phyloP scores from a whole-genome alignment of 1,284 basidiomycete species.

The Bjerkandera adusta region DNA sequence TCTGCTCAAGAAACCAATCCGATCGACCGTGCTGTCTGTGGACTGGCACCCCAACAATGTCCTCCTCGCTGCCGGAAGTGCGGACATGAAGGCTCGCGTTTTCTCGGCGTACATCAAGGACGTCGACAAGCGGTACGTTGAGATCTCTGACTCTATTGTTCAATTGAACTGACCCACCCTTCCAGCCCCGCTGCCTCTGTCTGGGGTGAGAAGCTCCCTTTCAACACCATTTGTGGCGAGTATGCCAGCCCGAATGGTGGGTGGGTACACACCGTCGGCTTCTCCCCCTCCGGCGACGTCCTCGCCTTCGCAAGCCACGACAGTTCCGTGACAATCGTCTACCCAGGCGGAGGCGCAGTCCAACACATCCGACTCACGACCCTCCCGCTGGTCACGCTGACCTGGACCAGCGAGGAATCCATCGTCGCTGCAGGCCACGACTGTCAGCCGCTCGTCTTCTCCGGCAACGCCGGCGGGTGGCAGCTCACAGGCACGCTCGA shows the following conservation, averaged over 20 bases:
- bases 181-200: constrained; percentile 82
- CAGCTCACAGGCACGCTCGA: constrained; percentile 79
- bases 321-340: constrained; percentile 86
- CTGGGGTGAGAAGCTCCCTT: constrained; percentile 97
- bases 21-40: constrained; percentile 81
- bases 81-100: constrained; percentile 96
- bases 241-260: constrained; percentile 87
- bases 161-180: constrained; percentile 3
- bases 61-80: constrained; percentile 89
- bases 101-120: constrained; percentile 95
- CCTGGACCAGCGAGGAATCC: constrained; percentile 81
- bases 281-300: constrained; percentile 92
- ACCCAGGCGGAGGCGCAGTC: constrained; percentile 72
- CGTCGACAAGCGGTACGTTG: constrained; percentile 82
- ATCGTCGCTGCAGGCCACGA: constrained; percentile 96
- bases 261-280: constrained; percentile 96
- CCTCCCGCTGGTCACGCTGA: constrained; percentile 79
- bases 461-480: constrained; percentile 75
- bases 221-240: constrained; percentile 97
- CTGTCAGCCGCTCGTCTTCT: constrained; percentile 91
- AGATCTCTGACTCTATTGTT: background rate
- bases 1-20: constrained; percentile 90
- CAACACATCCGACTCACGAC: constrained; percentile 74
- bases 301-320: constrained; percentile 95
- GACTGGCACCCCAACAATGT: constrained; percentile 98